Evolutionary conservation across 2,329 filamentous ascomycete genomes (phyloP).

Genomic region (Fusarium austroafricanum): DNA sequence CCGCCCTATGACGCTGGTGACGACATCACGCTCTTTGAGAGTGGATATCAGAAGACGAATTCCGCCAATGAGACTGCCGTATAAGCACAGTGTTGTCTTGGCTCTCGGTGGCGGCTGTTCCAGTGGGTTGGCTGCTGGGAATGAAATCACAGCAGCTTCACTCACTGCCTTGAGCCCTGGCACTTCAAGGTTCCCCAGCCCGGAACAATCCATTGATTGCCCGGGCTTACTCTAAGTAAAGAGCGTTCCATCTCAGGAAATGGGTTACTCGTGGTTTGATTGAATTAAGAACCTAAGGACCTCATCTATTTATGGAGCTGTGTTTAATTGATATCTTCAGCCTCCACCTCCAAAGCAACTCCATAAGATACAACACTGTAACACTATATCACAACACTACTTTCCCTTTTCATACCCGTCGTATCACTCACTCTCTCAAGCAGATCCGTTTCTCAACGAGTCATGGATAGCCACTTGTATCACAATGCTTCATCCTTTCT

Average conservation of each 20-base stretch:
- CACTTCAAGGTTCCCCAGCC: constrained; percentile 36
- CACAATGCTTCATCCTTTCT: background rate
- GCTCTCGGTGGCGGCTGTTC: constrained; percentile 29
- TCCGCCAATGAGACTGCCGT: constrained; percentile 17
- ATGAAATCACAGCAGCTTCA: constrained; percentile 33
- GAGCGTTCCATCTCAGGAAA: background rate
- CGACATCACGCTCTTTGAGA: constrained; percentile 43
- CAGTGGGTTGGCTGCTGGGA: constrained; percentile 33
- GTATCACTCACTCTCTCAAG: constrained; percentile 26
- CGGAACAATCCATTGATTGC: constrained; percentile 2
- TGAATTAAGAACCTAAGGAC: background rate
- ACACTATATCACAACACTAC: constrained; percentile 7
- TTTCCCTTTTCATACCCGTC: constrained; percentile 17
- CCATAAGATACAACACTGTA: background rate
- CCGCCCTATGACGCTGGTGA: constrained; percentile 45
- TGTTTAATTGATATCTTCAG: constrained; percentile 13
- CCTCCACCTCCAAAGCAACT: constrained; percentile 14
- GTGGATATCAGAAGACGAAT: constrained; percentile 4
- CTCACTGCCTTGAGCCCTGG: constrained; percentile 8
- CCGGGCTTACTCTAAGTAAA: background rate
- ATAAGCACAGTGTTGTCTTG: constrained; percentile 18
- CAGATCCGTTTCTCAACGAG: constrained; percentile 29
- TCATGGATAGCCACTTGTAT: constrained; percentile 18
- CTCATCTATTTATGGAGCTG: constrained; percentile 1
- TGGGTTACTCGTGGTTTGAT: background rate